Base-by-base conservation (phyloP, 78 protist species). In the Trichosphaerium sp. region DNA sequence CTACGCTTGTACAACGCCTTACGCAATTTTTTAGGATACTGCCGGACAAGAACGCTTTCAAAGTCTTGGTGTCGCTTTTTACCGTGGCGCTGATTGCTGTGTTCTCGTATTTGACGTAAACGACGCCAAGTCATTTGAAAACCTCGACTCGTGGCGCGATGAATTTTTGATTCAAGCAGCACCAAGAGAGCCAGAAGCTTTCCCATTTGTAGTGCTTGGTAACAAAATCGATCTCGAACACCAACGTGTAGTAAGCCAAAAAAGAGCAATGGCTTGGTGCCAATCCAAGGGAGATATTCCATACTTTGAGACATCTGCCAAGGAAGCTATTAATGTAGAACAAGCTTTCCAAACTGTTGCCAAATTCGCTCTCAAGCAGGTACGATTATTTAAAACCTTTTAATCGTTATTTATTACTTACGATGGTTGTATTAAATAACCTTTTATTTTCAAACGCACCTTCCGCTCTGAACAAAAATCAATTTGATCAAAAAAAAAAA, bases 31-130 rank as follows among this genome's bases (percentile, higher is more conserved):
- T 31, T 81, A 90, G 89, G 88, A 80, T 35, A 80, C 85, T 32
- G 75, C 80, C 25, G 94, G 93, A 7, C 97, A 93, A 59, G 99
- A 97, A 75, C 74, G 99, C 4, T 98, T 98, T 92, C 99, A 98
- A 77, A 14, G 67, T 4, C 80, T 98, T 61, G 99, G 99, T 23
- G 96, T 94, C 3, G 99, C 99, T 32, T 98, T 96, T 81, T 97
- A 97, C 78, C 93, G 99, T 40, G 99, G 99, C 2, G 97, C 99
- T 5, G 98, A 96, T 67, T 87, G 91, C 52, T 97, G 99, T 76
- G 89, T 94, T 11, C 85, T 95, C 15, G 92, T 80, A 10, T 98
- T 79, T 52, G 99, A 98, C 65, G 95, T 95, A 38, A 98, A 87
- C 47, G 82, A 49, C 44, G 85, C 91, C 7, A 84, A 88, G 71